Base-by-base conservation (phyloP, 176 grass and related monocot species). In the Oryza australiensis region DNA sequence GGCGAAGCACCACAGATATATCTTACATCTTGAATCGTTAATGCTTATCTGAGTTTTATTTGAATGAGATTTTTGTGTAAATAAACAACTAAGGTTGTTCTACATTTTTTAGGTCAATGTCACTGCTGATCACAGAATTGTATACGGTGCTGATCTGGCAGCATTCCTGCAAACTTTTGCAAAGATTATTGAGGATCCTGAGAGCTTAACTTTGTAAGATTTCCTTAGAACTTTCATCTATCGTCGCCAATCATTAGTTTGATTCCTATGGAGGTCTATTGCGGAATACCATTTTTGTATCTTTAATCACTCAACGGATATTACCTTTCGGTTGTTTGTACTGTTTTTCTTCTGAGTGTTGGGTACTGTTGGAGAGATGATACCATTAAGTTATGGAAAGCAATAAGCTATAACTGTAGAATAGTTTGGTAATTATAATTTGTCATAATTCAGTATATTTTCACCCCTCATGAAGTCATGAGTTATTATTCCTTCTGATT, bases 131-230 rank as follows among this genome's bases (percentile, higher is more conserved):
- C 95, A 98, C 83, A 90, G 92, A 70, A 98, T 90, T 80, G 88
- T 98, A 16, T 98, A 98, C 43, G 95, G 95, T 73, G 95, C 95
- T 83, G 90, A 98, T 84, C 89, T 98, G 87, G 95, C 95, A n/a
- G 92, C 95, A 60, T 98, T 98, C 84, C 84, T 98, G 3, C 83
- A 93, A 71, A 93, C 95, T 75, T 98, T 98, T 88, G 86, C 92
- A 51, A 95, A 98, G 78, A 91, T 95, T 77, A 69, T 94, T 62
- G 90, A 98, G 88, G 89, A 95, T 78, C 92, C 95, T 88, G 90
- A 93, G 45, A 89, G 82, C 82, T 73, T 98, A 75, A 98, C 95
- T 30, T 89, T 93, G 87, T 98, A 91, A 92, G 82, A 69, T 74
- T 62, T 55, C 51, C 85, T 86, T 84, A 42, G 68, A 79, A 83